These are phyloP conservation scores for Ogataea populi-albae DNA, from an alignment of 805 yeast species.

Conservation along the genomic window DNA sequence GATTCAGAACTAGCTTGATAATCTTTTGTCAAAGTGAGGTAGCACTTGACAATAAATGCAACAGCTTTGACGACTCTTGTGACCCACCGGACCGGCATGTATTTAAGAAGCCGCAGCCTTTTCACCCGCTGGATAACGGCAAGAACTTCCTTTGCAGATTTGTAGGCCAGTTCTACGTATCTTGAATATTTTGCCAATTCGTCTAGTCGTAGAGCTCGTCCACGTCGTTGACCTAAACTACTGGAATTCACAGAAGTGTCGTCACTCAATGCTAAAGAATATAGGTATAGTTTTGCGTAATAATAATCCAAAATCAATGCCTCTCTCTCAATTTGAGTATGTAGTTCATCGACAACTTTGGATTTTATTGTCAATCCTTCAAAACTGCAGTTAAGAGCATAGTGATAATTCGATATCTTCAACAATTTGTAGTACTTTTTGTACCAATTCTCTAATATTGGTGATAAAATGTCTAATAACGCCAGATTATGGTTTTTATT, in stretches of 20 bases:
- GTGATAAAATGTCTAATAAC: constrained; percentile 67
- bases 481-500: constrained; percentile 67
- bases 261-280: constrained; percentile 72
- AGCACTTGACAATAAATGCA: constrained; percentile 85
- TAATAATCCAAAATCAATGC: constrained; percentile 77
- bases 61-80: constrained; percentile 83
- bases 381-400: constrained; percentile 5
- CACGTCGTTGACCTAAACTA: constrained; percentile 24
- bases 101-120: constrained; percentile 57
- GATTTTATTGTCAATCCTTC: constrained; percentile 21
- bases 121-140: constrained; percentile 70
- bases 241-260: constrained; percentile 36
- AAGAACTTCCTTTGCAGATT: constrained; percentile 78
- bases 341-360: constrained; percentile 38
- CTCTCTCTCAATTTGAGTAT: constrained; percentile 56
- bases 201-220: constrained; percentile 50
- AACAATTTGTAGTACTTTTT: constrained; percentile 56
- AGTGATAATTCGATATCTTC: constrained; percentile 44
- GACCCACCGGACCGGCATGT: constrained; percentile 92
- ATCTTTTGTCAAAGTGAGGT: constrained; percentile 54
- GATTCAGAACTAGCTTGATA: not conserved
- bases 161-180: constrained; percentile 77
- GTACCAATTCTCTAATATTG: constrained; percentile 78
- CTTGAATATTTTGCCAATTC: constrained; percentile 71
- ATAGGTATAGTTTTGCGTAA: constrained; percentile 80